phyloP scores from a whole-genome alignment of 78 protist species.

The Dictyostelium capitatum region DNA sequence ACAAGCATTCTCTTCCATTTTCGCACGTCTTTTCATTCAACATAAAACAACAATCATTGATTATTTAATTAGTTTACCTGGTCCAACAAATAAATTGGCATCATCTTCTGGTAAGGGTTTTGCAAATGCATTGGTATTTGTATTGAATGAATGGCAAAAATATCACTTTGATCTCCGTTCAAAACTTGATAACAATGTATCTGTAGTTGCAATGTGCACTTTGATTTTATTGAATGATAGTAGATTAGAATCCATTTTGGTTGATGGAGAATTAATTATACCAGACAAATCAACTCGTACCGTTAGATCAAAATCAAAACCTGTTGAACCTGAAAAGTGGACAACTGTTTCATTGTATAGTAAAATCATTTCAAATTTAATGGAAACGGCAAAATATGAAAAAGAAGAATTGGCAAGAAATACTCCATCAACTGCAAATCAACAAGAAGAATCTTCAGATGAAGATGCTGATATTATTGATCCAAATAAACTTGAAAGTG shows the following conservation, averaged over 20 bases:
- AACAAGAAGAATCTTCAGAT: background rate
- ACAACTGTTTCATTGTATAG: conserved; percentile 1
- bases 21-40: conserved; percentile 35
- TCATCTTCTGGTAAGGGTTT: background rate
- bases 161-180: conserved; percentile 14
- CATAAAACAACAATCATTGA: conserved; percentile 7
- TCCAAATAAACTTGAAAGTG: background rate
- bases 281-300: conserved; percentile 4
- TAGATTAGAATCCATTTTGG: conserved; percentile 5
- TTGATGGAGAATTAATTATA: conserved; percentile 18
- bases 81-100: background rate
- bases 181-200: conserved; percentile 29
- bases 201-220: background rate
- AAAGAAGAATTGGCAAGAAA: background rate
- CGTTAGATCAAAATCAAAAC: background rate
- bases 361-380: background rate
- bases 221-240: background rate
- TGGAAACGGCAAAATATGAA: conserved; percentile 8
- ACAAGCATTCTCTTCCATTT: conserved; percentile 13
- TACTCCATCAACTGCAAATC: background rate
- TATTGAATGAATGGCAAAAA: conserved; percentile 57
- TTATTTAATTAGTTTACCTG: background rate
- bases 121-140: background rate
- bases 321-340: conserved; percentile 20
- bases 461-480: background rate